These are phyloP conservation scores for Garcia nutans DNA, from an alignment of 345 rosid species.

Conservation along the genomic window DNA sequence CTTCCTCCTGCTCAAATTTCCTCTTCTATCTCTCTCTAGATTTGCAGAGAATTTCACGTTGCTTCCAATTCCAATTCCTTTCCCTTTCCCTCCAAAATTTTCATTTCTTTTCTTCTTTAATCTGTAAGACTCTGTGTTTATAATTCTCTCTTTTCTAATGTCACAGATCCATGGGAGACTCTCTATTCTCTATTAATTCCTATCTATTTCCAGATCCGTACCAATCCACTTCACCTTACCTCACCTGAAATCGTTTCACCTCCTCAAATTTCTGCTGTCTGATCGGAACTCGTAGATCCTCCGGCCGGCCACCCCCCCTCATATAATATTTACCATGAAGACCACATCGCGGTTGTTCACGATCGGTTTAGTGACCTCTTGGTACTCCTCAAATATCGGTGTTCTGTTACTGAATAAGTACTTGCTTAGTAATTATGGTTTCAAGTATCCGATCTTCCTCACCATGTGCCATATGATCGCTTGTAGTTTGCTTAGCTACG, in stretches of 20 bases:
- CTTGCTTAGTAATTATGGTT: slow-evolving; percentile 86
- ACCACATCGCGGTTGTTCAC: slow-evolving; percentile 60
- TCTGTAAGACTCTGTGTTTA: neutral
- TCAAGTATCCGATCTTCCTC: slow-evolving; percentile 97
- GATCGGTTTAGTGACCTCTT: slow-evolving; percentile 72
- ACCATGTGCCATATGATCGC: slow-evolving; percentile 99
- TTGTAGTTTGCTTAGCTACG: slow-evolving; percentile 83
- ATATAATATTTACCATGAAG: slow-evolving; percentile 33
- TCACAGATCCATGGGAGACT: slow-evolving; percentile 25
- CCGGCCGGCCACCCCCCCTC: neutral
- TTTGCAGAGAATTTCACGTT: neutral
- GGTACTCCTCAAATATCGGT: slow-evolving; percentile 98
- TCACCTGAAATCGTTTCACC: neutral
- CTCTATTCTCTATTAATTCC: neutral
- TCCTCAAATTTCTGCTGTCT: neutral
- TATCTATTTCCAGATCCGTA: slow-evolving; percentile 7
- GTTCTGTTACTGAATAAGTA: slow-evolving; percentile 91
- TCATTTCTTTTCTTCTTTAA: neutral
- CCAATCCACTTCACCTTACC: neutral
- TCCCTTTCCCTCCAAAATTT: neutral
- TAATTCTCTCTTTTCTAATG: slow-evolving; percentile 9
- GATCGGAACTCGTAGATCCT: neutral
- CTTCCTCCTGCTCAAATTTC: neutral
- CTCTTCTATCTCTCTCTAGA: neutral
- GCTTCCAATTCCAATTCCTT: neutral